Conservation (phyloP, 2,329 filamentous ascomycete genomes). For the Fusarium anthophilum region DNA sequence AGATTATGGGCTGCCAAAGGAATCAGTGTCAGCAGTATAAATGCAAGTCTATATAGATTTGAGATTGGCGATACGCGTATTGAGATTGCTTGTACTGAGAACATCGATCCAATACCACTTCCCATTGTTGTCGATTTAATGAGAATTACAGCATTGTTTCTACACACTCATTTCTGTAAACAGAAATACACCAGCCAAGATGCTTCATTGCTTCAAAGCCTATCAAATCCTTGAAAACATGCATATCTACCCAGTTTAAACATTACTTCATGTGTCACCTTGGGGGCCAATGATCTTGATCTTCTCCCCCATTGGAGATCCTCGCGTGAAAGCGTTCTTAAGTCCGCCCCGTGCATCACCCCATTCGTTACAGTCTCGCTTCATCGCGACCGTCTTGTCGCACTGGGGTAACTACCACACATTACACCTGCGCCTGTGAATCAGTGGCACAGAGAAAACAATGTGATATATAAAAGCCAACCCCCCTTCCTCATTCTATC, state of each 20-base stretch:
- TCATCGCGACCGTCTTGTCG: not conserved
- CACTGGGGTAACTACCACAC: not conserved
- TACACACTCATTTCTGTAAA: not conserved
- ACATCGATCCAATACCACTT: not conserved
- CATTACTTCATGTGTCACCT: not conserved
- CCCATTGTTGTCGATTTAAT: not conserved
- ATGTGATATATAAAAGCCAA: not conserved
- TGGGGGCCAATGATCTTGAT: not conserved
- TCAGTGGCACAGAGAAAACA: not conserved
- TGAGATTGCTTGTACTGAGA: not conserved
- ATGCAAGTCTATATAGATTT: not conserved
- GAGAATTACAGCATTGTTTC: not conserved
- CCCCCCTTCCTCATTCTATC: not conserved
- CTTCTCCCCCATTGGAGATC: not conserved
- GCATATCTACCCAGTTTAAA: not conserved
- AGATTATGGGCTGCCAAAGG: not conserved
- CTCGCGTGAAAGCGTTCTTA: not conserved
- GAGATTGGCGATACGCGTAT: not conserved
- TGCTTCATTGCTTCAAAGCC: not conserved
- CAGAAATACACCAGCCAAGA: not conserved
- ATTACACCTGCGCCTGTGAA: not conserved
- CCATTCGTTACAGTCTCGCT: not conserved
- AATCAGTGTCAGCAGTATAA: not conserved
- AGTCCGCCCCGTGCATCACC: constrained; percentile 2
- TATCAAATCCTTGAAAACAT: not conserved